Base-by-base conservation (phyloP, 2,329 filamentous ascomycete genomes). In the Alternaria panax region DNA sequence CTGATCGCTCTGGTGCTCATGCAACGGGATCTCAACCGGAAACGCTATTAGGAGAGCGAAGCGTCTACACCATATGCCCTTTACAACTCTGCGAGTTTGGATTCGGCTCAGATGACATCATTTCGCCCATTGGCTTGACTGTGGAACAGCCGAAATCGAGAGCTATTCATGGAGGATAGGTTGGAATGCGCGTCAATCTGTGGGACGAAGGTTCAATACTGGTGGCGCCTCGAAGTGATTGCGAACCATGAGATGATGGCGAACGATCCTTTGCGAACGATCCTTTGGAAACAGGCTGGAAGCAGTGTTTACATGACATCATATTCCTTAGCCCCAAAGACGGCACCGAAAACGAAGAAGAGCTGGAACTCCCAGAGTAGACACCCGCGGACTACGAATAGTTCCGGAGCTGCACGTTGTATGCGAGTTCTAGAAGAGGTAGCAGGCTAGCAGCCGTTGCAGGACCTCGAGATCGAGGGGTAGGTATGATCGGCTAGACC, bases 221-320 rank as follows among this genome's bases (percentile, higher is more conserved):
- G 59, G 59, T 67, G 62, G 62, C 62, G 62, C 32, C 38, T 45
- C 6, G 54, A 65, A 53, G 22, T 43, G 16, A 25, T 59, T 20
- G 5, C 47, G 14, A 40, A 54, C 5, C 36, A 57, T 16, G 57
- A 59, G 41, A 45, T 28, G 12, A 25, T 57, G n/a, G 32, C 30
- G 12, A 50, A 28, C 24, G 55, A 57, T 40, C 27, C 6, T 8
- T 20, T 41, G 11, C 46, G 48, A 14, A 46, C 16, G 43, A 57
- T 40, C 27, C 6, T 8, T 20, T 41, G 11, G 50, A 45, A 14
- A 46, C 16, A 40, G 52, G 50, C 5, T 67, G 64, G 64, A 59
- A 59, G 25, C 64, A 65, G n/a, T 67, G 64, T 51, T 54, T 67
- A 30, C 59, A 67, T 47, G 59, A 65, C 51, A 65, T 67, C 51